Percentiles rank a stretch among this genome's conserved stretches.
Evolutionary conservation across 2,329 filamentous ascomycete species (phyloP).

Genomic region (Xylariaceae sp.): DNA sequence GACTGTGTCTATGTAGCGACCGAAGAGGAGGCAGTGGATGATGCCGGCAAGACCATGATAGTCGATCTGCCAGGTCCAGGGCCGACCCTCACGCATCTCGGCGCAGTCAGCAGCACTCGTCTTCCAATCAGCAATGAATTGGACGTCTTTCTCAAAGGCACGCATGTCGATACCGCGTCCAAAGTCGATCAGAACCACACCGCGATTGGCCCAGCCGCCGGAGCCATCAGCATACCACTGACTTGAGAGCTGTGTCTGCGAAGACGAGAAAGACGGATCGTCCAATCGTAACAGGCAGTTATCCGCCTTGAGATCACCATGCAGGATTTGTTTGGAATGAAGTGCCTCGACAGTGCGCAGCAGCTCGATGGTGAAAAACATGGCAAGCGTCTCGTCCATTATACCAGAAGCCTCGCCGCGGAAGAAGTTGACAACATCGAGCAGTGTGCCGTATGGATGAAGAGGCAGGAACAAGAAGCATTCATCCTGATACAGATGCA

Average conservation of each 20-base stretch:
- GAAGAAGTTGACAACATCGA: conserved; percentile 91
- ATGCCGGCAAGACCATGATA: conserved; percentile 90
- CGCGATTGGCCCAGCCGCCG: conserved; percentile 76
- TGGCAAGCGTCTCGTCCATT: conserved; percentile 87
- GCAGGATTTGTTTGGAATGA: conserved; percentile 75
- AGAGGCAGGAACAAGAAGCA: conserved; percentile 86
- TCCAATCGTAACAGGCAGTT: conserved; percentile 90
- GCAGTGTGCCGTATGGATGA: conserved; percentile 82
- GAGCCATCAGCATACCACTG: conserved; percentile 72
- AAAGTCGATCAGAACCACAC: conserved; percentile 88
- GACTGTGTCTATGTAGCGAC: conserved; percentile 86
- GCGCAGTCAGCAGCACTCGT: conserved; percentile 83
- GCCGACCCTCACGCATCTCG: conserved; percentile 89
- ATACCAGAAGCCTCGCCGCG: conserved; percentile 67
- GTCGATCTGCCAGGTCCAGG: conserved; percentile 98
- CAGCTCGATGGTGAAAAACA: conserved; percentile 94
- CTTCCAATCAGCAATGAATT: conserved; percentile 96
- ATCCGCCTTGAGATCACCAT: conserved; percentile 93
- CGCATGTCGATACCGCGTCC: conserved; percentile 93
- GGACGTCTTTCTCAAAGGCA: conserved; percentile 71
- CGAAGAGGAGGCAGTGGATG: conserved; percentile 85
- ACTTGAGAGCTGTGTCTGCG: conserved; percentile 42
- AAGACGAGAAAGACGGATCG: conserved; percentile 28
- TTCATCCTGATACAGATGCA: conserved; percentile 89
- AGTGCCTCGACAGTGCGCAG: conserved; percentile 86